phyloP scores from a whole-genome alignment of 2,329 filamentous ascomycete genomes.

The Penicillium glabrum region DNA sequence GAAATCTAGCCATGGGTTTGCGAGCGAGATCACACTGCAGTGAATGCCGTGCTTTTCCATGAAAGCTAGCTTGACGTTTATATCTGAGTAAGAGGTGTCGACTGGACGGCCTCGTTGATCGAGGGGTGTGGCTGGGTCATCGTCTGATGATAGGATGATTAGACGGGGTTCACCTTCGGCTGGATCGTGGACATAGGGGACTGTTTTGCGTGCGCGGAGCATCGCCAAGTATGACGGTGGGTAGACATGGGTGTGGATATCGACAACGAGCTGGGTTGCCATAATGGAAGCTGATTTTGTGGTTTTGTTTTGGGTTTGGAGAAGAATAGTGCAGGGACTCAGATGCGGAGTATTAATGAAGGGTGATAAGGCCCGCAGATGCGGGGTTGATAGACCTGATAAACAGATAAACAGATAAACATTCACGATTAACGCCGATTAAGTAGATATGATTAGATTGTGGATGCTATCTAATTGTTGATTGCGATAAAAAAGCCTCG shows the following conservation, averaged over 20 bases:
- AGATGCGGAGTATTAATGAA: neutral
- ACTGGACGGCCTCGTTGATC: constrained; percentile 71
- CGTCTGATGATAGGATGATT: constrained; percentile 49
- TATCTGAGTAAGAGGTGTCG: constrained; percentile 78
- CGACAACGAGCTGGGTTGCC: constrained; percentile 49
- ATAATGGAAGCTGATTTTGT: constrained; percentile 3
- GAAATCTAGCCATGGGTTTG: constrained; percentile 95
- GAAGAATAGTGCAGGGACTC: neutral
- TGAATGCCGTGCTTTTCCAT: constrained; percentile 84
- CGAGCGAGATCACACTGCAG: constrained; percentile 81
- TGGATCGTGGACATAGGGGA: constrained; percentile 48
- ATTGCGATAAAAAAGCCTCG: neutral
- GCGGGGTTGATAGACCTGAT: neutral
- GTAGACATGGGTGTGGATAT: constrained; percentile 65
- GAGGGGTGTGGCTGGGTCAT: constrained; percentile 39
- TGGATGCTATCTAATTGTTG: neutral
- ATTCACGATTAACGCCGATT: neutral
- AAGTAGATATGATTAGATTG: neutral
- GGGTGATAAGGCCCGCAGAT: constrained; percentile 10
- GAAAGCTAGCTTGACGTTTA: constrained; percentile 77
- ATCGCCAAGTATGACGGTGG: constrained; percentile 60
- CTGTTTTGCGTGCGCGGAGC: constrained; percentile 51
- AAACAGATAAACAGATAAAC: neutral
- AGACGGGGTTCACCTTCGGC: constrained; percentile 39
- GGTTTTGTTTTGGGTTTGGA: neutral